Evolutionary conservation across 495 filamentous ascomycete genomes (phyloP).

Genomic region (Clavariopsis aquatica): DNA sequence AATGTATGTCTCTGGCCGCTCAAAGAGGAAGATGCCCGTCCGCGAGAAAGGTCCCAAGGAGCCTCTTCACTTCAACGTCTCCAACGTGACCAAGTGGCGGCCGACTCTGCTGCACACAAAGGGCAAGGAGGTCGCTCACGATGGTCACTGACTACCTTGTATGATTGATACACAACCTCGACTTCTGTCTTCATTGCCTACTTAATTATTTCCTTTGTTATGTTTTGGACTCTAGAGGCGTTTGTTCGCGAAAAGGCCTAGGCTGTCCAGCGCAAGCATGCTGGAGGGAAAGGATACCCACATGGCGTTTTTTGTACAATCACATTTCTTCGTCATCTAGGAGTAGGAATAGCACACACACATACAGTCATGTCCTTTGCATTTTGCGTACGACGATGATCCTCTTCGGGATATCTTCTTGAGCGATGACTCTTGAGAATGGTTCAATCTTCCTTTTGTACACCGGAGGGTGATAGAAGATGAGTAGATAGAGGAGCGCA

Average conservation of each 20-base stretch:
- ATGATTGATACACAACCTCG: conserved; percentile 10
- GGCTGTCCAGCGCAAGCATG: not conserved
- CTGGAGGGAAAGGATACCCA: conserved; percentile 25
- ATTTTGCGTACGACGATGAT: not conserved
- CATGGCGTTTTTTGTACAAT: conserved; percentile 26
- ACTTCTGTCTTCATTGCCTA: not conserved
- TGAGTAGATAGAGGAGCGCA: not conserved
- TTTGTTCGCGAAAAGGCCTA: conserved; percentile 32
- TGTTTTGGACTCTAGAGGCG: conserved; percentile 26
- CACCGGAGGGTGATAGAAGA: no score
- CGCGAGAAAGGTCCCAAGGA: conserved; percentile 36
- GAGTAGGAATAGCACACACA: not conserved
- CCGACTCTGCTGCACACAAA: conserved; percentile 29
- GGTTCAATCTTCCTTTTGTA: no score
- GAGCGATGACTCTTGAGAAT: no score
- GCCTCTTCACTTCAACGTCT: conserved; percentile 37
- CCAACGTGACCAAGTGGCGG: conserved; percentile 33
- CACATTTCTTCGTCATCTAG: not conserved
- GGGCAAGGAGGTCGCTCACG: conserved; percentile 31
- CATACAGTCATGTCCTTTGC: not conserved
- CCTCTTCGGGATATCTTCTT: no score
- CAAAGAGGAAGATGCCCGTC: conserved; percentile 39
- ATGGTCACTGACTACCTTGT: conserved; percentile 14
- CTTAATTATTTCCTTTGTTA: conserved; percentile 6
- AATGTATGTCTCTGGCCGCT: conserved; percentile 38